phyloP scores from a whole-genome alignment of 176 grass and related monocot genomes.

The Lolium rigidum region DNA sequence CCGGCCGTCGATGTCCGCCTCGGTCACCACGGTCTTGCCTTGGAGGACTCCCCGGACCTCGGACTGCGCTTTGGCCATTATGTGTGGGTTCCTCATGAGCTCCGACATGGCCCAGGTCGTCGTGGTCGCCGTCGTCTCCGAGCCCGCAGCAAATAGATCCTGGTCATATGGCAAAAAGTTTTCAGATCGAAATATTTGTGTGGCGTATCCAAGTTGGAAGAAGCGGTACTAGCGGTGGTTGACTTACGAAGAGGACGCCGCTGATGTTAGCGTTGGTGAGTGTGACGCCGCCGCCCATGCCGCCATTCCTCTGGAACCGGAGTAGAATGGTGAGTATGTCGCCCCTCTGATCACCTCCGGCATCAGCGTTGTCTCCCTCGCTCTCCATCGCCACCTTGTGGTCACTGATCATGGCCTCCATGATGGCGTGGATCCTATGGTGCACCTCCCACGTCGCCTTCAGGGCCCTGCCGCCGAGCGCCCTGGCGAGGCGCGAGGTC shows the following conservation, averaged over 20 bases:
- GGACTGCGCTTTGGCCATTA: slow-evolving; percentile 33
- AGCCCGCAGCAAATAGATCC: slow-evolving; percentile 54
- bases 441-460: background rate
- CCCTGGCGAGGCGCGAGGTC: background rate
- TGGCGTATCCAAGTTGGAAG: background rate
- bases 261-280: slow-evolving; percentile 4
- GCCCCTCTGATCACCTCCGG: background rate
- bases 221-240: too few relatives aligned
- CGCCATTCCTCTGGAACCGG: background rate
- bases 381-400: background rate
- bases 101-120: slow-evolving; percentile 61
- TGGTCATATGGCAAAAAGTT: background rate
- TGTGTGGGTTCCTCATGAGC: slow-evolving; percentile 19
- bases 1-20: slow-evolving; percentile 10
- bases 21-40: background rate
- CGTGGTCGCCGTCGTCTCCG: slow-evolving; percentile 39
- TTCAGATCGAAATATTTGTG: background rate
- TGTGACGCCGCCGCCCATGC: background rate
- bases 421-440: slow-evolving; percentile 1
- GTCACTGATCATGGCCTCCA: slow-evolving; percentile 20
- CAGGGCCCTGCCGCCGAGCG: background rate
- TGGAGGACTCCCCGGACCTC: slow-evolving; percentile 38
- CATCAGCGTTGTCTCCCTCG: background rate
- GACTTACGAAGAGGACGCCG: slow-evolving; percentile 1
- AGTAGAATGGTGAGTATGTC: slow-evolving; percentile 15